Base-by-base conservation (phyloP, 257 asterid genomes). In the Eucommia ulmoides region DNA sequence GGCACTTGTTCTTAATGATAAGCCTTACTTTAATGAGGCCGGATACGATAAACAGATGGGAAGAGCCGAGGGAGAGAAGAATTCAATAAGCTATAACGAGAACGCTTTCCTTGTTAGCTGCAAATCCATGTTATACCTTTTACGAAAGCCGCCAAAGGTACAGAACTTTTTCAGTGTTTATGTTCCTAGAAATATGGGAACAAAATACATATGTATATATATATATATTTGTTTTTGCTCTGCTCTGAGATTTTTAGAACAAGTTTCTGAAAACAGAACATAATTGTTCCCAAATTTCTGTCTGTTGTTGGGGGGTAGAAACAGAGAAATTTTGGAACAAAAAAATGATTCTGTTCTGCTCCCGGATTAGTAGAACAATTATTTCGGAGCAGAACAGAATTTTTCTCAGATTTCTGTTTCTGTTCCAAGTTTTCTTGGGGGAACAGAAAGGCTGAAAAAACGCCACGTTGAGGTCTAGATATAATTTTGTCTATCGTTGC, bases 21-120 rank as follows among this genome's bases (percentile, higher is more conserved):
- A 71, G 67, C 98, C 98, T 22, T 89, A 85, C 44, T 89, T 80
- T 45, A 89, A 89, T 12, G 98, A 89, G 77, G 94, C 96, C 22
- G 98, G 98, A 17, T 89, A 85, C 41, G 96, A 83, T 54, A 14
- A 77, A 0, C 96, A 85, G 68, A 57, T 85, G 2, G 98, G 96
- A n/a, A 80, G 76, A 69, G 79, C 80, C 0, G 96, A 82, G 67
- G 98, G 96, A 1, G 93, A 85, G 67, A 82, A 83, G 68, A 91
- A 86, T 74, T 83, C 99, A 0, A 58, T 73, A 8, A 73, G 74
- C 78, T 86, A 91, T 61, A 91, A 91, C 1, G 99, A 91, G 33
- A 91, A 91, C 53, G 93, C 96, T 15, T 86, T 86, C 65, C 93
- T 91, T 20, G 79, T 79, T 50, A 81, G 74, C 75, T 91, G 95